Evolutionary conservation across 306 rosid species (phyloP).

Genomic region (Clitoria ternatea): DNA sequence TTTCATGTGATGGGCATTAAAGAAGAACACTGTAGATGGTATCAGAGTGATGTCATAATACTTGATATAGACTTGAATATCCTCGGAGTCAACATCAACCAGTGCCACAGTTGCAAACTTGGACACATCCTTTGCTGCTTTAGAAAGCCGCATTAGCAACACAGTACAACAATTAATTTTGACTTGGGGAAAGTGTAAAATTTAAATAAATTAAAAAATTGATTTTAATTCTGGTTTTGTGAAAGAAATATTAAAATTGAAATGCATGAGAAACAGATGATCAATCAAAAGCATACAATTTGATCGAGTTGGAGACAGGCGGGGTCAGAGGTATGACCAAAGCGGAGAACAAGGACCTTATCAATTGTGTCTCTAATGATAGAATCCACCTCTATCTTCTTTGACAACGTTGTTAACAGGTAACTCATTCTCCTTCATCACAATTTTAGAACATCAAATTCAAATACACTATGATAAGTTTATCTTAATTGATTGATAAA

Average conservation of each 20-base stretch:
- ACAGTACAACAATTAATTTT: neutral
- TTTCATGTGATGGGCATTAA: conserved; percentile 98
- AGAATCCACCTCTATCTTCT: conserved; percentile 69
- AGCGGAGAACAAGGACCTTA: conserved; percentile 81
- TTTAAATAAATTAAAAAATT: neutral
- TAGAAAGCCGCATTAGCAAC: conserved; percentile 51
- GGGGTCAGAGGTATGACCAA: conserved; percentile 67
- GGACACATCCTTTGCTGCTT: conserved; percentile 77
- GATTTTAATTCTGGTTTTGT: neutral
- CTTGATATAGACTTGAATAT: conserved; percentile 63
- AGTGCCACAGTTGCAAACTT: conserved; percentile 74
- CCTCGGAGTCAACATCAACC: conserved; percentile 74
- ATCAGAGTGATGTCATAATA: conserved; percentile 74
- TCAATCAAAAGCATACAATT: conserved; percentile 34
- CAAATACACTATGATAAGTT: neutral
- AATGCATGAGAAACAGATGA: neutral
- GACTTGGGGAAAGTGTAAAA: neutral
- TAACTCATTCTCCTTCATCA: conserved; percentile 30
- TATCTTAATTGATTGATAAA: neutral
- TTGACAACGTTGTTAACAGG: conserved; percentile 39
- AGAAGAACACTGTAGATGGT: conserved; percentile 83
- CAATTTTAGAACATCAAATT: neutral
- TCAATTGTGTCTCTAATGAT: conserved; percentile 74
- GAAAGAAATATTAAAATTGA: neutral
- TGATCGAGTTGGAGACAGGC: conserved; percentile 70